Evolutionary conservation across 306 rosid species (phyloP), one percentile per base, ranked within the genome.

Genomic region (Trichosanthes truncata): DNA sequence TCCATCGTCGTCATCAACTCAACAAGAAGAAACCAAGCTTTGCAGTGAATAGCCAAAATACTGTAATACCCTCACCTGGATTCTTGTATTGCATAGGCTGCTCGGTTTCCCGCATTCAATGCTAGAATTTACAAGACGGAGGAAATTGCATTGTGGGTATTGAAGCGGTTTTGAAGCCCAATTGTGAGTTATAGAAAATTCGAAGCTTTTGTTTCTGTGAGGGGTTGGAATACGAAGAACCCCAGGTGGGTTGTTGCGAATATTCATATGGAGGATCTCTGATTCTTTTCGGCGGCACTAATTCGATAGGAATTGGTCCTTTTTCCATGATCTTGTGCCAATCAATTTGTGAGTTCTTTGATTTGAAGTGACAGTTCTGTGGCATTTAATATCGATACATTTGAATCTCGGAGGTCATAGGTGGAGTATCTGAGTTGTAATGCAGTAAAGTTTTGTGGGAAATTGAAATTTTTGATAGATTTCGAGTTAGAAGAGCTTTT

Each of bases 281-380:
- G 75, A n/a, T 78, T 52, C 40, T 53, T 43, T 63, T 68, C 49
- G 1, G 17, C 29, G 74, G 26, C 33, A 67, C 51, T 40, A 9
- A 43, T 46, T 43, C 77, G 60, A 40, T 68, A n/a, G 60, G 55
- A 35, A 23, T 78, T 18, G 74, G 56, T 41, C 17, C 74, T 43
- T 43, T 57, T 60, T 76, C 51, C 7, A 21, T 38, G 35, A n/a
- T 55, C 68, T 56, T 61, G 69, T 45, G 59, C 7, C 67, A 75
- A 82, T 87, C 49, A 38, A 74, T 84, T 45, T 9, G 31, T 74
- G 29, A 85, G 81, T 80, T 84, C 81, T 81, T 73, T 23, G 56
- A 73, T 81, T 83, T 68, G 55, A 65, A 80, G 66, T 86, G 84
- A 75, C 73, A 29, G 56, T 77, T 59, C 40, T 77, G 15, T 41